Percentiles rank a stretch among this genome's conserved stretches.
Conservation (phyloP, 1,284 basidiomycete genomes). For the Puccinia horiana region DNA sequence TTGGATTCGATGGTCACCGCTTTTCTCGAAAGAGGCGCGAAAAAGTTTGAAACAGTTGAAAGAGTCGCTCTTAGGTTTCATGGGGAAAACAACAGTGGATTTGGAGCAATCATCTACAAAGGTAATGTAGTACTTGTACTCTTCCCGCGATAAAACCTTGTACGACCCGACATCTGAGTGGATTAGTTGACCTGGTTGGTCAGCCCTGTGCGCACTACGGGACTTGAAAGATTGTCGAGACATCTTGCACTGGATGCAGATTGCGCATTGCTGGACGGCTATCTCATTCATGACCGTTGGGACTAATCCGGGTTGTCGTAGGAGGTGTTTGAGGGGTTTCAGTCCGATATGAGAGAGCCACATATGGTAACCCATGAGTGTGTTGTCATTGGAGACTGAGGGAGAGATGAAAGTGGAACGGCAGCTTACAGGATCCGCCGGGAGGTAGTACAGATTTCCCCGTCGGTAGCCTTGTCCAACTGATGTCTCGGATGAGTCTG, state of each 20-base stretch:
- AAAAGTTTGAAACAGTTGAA: constrained; percentile 15
- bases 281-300: background rate
- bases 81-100: background rate
- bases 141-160: background rate
- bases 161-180: background rate
- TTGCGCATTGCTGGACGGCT: background rate
- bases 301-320: background rate
- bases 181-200: background rate
- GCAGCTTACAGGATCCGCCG: too few species aligned
- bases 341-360: background rate
- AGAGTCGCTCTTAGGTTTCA: constrained; percentile 4
- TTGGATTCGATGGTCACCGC: background rate
- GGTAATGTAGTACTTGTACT: background rate
- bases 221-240: background rate
- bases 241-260: background rate
- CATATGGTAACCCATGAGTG: too few species aligned
- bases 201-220: background rate
- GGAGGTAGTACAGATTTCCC: too few species aligned
- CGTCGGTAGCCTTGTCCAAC: too few species aligned
- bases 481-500: too few species aligned
- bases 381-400: too few species aligned
- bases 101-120: constrained; percentile 13
- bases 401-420: too few species aligned
- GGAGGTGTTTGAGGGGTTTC: background rate
- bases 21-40: background rate